phyloP scores from a whole-genome alignment of 768 basidiomycete genomes.

The Hysterangium stoloniferum region DNA sequence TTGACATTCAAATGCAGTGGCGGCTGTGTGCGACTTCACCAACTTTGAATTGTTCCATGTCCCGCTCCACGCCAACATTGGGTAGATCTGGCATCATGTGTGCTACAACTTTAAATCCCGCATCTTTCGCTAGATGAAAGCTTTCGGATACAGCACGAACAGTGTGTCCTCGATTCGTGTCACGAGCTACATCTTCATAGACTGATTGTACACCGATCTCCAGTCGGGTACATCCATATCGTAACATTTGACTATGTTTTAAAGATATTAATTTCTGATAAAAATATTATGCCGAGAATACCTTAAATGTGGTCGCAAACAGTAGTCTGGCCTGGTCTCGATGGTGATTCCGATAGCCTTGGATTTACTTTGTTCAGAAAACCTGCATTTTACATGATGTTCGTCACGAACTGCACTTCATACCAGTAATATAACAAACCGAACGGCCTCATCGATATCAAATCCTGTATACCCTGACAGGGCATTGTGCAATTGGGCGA shows the following conservation, averaged over 20 bases:
- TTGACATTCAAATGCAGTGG: background rate
- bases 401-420: background rate
- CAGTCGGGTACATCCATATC: constrained; percentile 96
- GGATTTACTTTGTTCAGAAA: constrained; percentile 94
- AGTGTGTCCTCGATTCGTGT: constrained; percentile 98
- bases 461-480: constrained; percentile 89
- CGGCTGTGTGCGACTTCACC: background rate
- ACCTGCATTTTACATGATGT: constrained; percentile 38
- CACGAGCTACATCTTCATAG: constrained; percentile 97
- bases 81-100: constrained; percentile 99
- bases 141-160: constrained; percentile 95
- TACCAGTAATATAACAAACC: constrained; percentile 32
- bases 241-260: constrained; percentile 81
- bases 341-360: constrained; percentile 99
- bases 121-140: constrained; percentile 97
- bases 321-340: constrained; percentile 97
- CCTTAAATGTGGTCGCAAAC: constrained; percentile 93
- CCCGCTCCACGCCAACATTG: constrained; percentile 94
- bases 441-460: constrained; percentile 93
- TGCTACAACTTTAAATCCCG: constrained; percentile 98
- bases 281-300: constrained; percentile 19
- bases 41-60: constrained; percentile 92
- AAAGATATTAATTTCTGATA: background rate
- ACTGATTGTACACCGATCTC: constrained; percentile 99
- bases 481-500: constrained; percentile 95